A percentile compares a stretch with the other conserved stretches of the same genome.
Evolutionary conservation across 306 rosid species (phyloP).

Genomic region (Comarum palustre): DNA sequence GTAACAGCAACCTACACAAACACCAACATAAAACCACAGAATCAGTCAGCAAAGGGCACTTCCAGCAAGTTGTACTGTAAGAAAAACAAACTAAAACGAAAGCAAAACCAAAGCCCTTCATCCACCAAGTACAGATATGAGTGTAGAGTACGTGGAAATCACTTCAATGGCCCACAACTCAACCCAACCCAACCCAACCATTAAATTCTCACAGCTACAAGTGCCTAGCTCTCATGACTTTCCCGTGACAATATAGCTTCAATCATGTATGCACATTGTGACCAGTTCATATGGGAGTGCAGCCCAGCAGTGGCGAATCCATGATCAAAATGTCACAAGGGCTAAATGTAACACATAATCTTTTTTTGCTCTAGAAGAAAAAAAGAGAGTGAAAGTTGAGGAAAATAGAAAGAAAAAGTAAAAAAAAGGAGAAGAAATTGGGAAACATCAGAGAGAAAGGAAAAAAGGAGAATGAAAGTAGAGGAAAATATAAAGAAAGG

Average conservation of each 20-base stretch:
- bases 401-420: too few species aligned
- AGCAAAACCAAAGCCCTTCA: not conserved
- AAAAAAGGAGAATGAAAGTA: too few species aligned
- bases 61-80: not conserved
- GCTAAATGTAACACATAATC: too few species aligned
- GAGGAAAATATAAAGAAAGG: too few species aligned
- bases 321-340: too few species aligned
- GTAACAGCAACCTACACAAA: slow-evolving; percentile 41
- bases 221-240: not conserved
- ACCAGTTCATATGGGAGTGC: slow-evolving; percentile 6
- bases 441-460: too few species aligned
- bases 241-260: not conserved
- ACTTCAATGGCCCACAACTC: not conserved
- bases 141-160: not conserved
- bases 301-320: too few species aligned
- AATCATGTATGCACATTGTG: not conserved
- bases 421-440: too few species aligned
- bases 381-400: too few species aligned
- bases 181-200: not conserved
- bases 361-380: too few species aligned
- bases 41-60: not conserved
- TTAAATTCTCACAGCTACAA: not conserved
- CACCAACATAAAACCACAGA: not conserved
- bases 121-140: not conserved
- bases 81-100: not conserved